Evolutionary conservation across 176 grass and related monocot species (phyloP), one percentile per base, ranked within the genome.

Genomic region (Cymbopogon citratus): DNA sequence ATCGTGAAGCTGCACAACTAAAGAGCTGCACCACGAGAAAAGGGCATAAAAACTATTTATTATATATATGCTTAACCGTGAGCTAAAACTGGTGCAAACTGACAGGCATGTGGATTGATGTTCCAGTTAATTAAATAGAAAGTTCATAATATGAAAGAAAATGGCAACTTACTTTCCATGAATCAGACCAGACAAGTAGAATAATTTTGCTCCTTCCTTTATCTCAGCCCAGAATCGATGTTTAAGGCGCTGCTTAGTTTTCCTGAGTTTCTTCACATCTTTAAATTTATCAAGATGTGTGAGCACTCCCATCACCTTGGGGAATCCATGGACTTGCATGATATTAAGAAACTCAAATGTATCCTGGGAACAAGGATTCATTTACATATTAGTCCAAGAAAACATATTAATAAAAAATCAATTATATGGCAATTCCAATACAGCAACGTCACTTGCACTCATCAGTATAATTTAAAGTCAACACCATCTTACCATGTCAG

Each of bases 301-400:
- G 39, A 99, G 96, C 26, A 99, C 96, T 87, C 96, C 92, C 90
- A 99, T 99, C 79, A 95, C 89, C 73, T 93, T 95, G 34, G 92
- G 96, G 77, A 95, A 99, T 77, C 96, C 96, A 89, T 99, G 96
- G 56, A 91, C 93, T 93, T 95, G 93, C 91, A 99, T 91, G 63
- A 99, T 91, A 73, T 99, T 99, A 61, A 99, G 92, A 80, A 99
- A 99, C 73, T 99, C 96, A 83, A 95, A 99, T 18, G 92, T 99
- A 87, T 99, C 96, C 96, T 99, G 77, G 9, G 70, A 86, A 85
- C 21, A 92, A 60, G 62, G n/a, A 38, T 57, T 75, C 15, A 56
- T 75, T 87, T 71, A 24, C 85, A 59, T 11, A 66, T 56, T 84
- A 83, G 28, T 67, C 52, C 56, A 66, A 73, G 35, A 75, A 69